Conservation (phyloP, 305 asterid genomes). For the Fraxinus baroniana region DNA sequence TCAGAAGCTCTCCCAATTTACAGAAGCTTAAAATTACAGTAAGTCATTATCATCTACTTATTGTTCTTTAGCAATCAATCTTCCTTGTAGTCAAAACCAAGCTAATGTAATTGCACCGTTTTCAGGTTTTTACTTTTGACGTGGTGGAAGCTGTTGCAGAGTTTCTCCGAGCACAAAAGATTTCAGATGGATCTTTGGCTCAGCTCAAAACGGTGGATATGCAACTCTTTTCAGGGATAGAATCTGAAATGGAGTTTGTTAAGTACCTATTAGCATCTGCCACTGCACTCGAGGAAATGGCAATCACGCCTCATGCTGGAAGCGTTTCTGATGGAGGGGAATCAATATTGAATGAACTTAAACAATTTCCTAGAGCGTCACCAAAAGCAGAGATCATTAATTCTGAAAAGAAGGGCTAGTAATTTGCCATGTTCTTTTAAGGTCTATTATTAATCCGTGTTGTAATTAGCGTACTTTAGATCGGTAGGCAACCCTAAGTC, state of each 20-base stretch:
- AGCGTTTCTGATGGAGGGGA: slow-evolving; percentile 46
- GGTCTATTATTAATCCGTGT: not conserved
- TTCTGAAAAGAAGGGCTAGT: slow-evolving; percentile 27
- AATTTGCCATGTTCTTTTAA: not conserved
- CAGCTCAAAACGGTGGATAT: slow-evolving; percentile 50
- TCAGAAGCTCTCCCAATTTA: slow-evolving; percentile 55
- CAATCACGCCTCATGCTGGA: slow-evolving; percentile 41
- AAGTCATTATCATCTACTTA: slow-evolving; percentile 12
- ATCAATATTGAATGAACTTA: slow-evolving; percentile 47
- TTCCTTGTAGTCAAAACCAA: not conserved
- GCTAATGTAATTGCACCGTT: slow-evolving; percentile 1
- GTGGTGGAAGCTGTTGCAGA: slow-evolving; percentile 53
- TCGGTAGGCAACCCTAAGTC: not conserved
- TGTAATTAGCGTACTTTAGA: not conserved
- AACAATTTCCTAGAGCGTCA: slow-evolving; percentile 54
- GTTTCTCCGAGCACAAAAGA: slow-evolving; percentile 44
- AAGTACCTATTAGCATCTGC: slow-evolving; percentile 55
- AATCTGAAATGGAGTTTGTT: slow-evolving; percentile 60
- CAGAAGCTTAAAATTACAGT: slow-evolving; percentile 50
- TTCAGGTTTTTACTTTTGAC: slow-evolving; percentile 50
- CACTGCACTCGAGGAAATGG: slow-evolving; percentile 52
- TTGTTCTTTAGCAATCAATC: not conserved
- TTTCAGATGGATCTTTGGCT: slow-evolving; percentile 33
- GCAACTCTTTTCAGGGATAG: slow-evolving; percentile 49
- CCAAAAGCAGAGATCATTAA: slow-evolving; percentile 45